Percentiles rank a stretch among this genome's conserved stretches.
These are phyloP conservation scores for Fusarium lyarnte DNA, from an alignment of 2,329 filamentous ascomycete genomes.

Conservation along the genomic window DNA sequence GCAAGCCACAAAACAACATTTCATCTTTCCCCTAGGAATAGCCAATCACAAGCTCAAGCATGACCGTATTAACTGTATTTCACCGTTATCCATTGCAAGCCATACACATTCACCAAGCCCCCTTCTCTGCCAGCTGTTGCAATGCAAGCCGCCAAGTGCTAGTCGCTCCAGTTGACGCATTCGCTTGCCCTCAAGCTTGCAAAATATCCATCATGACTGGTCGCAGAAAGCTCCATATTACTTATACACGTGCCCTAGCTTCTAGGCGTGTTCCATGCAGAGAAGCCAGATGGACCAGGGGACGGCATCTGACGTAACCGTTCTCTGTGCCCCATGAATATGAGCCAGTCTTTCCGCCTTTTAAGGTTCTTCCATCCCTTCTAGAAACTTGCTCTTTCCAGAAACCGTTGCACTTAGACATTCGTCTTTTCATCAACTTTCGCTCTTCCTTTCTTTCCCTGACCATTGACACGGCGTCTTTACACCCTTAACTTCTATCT, in stretches of 20 bases:
- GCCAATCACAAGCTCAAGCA: background rate
- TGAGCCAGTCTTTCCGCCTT: fast-evolving
- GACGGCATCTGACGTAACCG: background rate
- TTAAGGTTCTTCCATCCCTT: background rate
- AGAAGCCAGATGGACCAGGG: fast-evolving
- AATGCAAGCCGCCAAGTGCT: background rate
- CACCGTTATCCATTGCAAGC: background rate
- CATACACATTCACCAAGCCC: no score
- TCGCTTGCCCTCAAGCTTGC: background rate
- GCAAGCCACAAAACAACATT: background rate
- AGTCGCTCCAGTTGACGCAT: no score
- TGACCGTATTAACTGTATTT: fast-evolving
- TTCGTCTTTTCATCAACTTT: no score
- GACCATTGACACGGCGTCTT: fast-evolving
- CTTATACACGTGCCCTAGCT: background rate
- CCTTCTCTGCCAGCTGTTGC: background rate
- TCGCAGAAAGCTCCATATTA: fast-evolving
- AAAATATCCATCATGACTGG: background rate
- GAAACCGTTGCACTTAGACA: no score
- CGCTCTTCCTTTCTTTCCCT: no score
- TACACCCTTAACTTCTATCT: background rate
- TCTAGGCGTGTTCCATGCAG: background rate
- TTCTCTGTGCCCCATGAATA: fast-evolving
- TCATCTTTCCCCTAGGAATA: fast-evolving
- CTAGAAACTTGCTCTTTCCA: fast-evolving